phyloP scores from a whole-genome alignment of 2,329 filamentous ascomycete genomes.

The Phoma sp. region DNA sequence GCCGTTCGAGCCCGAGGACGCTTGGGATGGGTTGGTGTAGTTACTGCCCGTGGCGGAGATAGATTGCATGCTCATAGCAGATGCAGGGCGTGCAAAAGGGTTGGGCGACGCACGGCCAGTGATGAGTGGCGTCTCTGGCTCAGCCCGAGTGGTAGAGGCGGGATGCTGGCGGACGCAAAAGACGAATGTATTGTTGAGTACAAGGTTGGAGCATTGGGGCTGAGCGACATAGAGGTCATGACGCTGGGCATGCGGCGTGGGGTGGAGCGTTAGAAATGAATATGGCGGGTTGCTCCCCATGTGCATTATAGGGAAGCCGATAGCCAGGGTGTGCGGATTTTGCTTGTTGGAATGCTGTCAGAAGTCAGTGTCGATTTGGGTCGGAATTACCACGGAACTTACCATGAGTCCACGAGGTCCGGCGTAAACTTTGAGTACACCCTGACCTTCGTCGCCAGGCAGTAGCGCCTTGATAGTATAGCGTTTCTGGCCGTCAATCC shows the following conservation, averaged over 20 bases:
- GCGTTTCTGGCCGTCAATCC: constrained; percentile 83
- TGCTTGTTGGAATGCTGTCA: constrained; percentile 86
- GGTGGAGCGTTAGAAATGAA: constrained; percentile 90
- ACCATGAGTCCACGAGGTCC: constrained; percentile 91
- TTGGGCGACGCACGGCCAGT: constrained; percentile 59
- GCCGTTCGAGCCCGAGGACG: constrained; percentile 61
- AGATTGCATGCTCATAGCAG: constrained; percentile 66
- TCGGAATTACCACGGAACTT: constrained; percentile 20
- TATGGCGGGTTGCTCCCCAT: constrained; percentile 92
- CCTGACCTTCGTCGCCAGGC: constrained; percentile 89
- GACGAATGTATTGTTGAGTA: constrained; percentile 96
- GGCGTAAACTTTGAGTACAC: constrained; percentile 87
- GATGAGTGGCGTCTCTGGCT: constrained; percentile 39
- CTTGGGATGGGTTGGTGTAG: constrained; percentile 63
- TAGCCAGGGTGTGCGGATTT: constrained; percentile 88
- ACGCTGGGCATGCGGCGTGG: constrained; percentile 94
- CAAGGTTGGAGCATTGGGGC: constrained; percentile 86
- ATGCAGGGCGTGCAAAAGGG: constrained; percentile 60
- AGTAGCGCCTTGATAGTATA: constrained; percentile 93
- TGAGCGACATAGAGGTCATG: constrained; percentile 97
- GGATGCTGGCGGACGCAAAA: constrained; percentile 95
- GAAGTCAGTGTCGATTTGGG: constrained; percentile 21
- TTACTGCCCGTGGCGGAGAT: constrained; percentile 60
- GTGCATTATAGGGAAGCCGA: constrained; percentile 88
- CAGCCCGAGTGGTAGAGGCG: constrained; percentile 57